A percentile compares a stretch with the other conserved stretches of the same genome.
Conservation (phyloP, 2,329 filamentous ascomycete species). For the Xylaria digitata region DNA sequence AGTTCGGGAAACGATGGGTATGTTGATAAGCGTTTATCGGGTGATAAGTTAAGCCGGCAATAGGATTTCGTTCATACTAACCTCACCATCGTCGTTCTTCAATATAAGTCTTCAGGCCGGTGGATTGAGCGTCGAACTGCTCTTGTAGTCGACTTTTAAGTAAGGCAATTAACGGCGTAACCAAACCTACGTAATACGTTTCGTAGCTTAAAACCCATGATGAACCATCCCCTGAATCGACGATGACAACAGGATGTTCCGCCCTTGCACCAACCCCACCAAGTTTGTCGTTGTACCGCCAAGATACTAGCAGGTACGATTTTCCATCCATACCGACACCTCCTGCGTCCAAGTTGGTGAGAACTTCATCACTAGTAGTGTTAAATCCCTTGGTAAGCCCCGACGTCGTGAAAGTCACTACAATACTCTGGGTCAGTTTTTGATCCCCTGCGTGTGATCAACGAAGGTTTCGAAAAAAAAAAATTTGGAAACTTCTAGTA, state of each 20-base stretch:
- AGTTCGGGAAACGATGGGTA: no score
- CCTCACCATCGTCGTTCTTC: slow-evolving; percentile 31
- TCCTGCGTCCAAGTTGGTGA: slow-evolving; percentile 39
- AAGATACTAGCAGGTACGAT: slow-evolving; percentile 43
- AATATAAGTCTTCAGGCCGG: slow-evolving; percentile 42
- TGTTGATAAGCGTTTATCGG: no score
- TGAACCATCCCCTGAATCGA: slow-evolving; percentile 39
- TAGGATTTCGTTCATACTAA: no score
- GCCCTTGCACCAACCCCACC: slow-evolving; percentile 37
- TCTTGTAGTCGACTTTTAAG: slow-evolving; percentile 35
- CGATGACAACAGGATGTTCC: slow-evolving; percentile 45
- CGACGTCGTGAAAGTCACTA: slow-evolving; percentile 41
- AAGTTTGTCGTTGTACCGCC: slow-evolving; percentile 44
- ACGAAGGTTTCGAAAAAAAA: no score
- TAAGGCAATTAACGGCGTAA: slow-evolving; percentile 36
- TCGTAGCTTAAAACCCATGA: slow-evolving; percentile 47
- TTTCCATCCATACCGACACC: background rate
- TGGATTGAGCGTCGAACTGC: slow-evolving; percentile 39
- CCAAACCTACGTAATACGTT: slow-evolving; percentile 44
- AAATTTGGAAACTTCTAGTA: background rate
- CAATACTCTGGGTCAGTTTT: background rate
- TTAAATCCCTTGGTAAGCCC: slow-evolving; percentile 43
- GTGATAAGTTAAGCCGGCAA: no score
- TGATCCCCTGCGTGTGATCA: background rate
- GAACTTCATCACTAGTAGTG: slow-evolving; percentile 45